Base-by-base conservation (phyloP, 768 basidiomycete species). In the Podaxis sp. region DNA sequence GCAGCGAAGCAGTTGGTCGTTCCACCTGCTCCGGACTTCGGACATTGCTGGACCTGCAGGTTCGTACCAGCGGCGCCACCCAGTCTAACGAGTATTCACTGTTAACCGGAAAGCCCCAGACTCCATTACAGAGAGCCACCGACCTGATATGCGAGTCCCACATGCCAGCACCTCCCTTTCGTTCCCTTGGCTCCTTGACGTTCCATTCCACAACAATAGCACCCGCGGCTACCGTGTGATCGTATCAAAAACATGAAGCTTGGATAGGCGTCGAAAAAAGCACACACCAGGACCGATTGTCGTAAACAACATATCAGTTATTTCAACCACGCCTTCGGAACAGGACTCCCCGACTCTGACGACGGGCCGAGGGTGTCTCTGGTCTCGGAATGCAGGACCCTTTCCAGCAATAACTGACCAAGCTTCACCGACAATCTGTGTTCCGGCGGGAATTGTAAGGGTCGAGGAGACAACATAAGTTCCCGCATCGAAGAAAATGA, bases 401-500 rank as follows among this genome's bases (percentile, higher is more conserved):
- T 71, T 77, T 11, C 82, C 82, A 9, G 84, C 77, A 24, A 88
- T 80, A 7, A 83, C 80, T 3, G 83, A 79, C 86, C 85, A 87
- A 0, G 80, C 84, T 68, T 88, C 87, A 22, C 87, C 87, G 12
- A 86, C 83, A 24, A 87, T 78, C 11, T 79, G 81, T 3, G 84
- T 82, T 3, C 84, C 86, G 12, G 82, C 80, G 4, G 86, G 87
- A 57, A 88, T 84, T 2, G 77, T 80, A n/a, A 88, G 64, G 1
- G 86, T 87, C 4, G 77, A 77, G 2, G 82, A 81, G 28, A 87
- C 80, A 40, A 84, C 65, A 65, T 87, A 87, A 4, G 79, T 81
- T 17, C 86, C 86, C 8, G 89, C 88, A 67, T 93, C 92, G 68
- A 93, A 85, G 78, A 90, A 93, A 52, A 93, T 87, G 68, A 94